Conservation (phyloP, 257 asterid species). For the Orobanche coerulescens region DNA sequence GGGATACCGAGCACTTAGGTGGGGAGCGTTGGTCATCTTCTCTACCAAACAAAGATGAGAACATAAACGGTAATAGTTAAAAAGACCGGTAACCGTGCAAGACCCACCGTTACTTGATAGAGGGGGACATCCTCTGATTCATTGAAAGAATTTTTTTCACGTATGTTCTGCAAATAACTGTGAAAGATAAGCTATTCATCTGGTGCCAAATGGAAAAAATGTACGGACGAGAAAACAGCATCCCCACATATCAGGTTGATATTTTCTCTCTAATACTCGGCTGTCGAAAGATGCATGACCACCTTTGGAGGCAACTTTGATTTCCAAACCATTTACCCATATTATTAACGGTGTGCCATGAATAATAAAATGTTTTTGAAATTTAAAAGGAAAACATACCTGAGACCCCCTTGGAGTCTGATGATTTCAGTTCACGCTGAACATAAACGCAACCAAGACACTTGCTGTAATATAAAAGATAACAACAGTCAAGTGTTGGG, state of each 20-base stretch:
- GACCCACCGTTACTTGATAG: too few species aligned
- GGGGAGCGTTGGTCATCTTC: too few species aligned
- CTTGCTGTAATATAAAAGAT: slow-evolving; percentile 51
- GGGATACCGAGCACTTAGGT: too few species aligned
- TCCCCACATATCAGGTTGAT: background rate
- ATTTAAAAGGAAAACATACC: slow-evolving; percentile 33
- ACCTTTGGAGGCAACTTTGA: background rate
- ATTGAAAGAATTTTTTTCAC: background rate
- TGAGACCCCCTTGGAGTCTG: slow-evolving; percentile 84
- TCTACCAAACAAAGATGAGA: too few species aligned
- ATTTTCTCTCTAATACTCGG: background rate
- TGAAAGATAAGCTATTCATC: background rate
- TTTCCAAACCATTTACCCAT: background rate
- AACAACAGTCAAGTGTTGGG: slow-evolving; percentile 3
- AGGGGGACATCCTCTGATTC: background rate
- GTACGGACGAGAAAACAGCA: background rate
- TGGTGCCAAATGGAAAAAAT: background rate
- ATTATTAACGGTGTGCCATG: slow-evolving; percentile 9
- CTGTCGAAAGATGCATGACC: background rate
- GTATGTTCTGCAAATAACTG: slow-evolving; percentile 4
- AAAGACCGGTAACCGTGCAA: too few species aligned
- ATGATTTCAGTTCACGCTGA: slow-evolving; percentile 74
- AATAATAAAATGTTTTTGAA: background rate
- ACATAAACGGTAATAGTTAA: too few species aligned
- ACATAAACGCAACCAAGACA: slow-evolving; percentile 94